Base-by-base conservation (phyloP, 805 yeast genomes). In the Myxozyma vanderwaltii region DNA sequence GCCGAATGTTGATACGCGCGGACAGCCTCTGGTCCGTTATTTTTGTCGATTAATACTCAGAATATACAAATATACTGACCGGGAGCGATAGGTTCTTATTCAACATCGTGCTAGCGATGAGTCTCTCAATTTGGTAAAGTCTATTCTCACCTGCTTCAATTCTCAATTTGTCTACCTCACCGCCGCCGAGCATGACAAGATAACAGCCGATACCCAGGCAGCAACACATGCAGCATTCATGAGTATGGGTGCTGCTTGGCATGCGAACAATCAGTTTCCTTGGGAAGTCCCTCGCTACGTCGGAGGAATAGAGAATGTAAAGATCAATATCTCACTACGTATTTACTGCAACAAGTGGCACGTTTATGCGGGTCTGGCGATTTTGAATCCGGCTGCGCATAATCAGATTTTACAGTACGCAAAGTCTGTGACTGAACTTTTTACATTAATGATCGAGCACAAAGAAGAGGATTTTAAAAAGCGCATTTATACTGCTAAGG, bases 141-240 rank as follows among this genome's bases (percentile, higher is more conserved):
- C 79, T 1, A 70, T 91, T 4, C 79, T 91, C 60, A 75, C 86
- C 3, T 89, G 96, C 70, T 79, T 94, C 52, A 77, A 87, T 31
- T 89, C 97, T 12, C 87, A 86, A 63, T 78, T 82, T 36, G 97
- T 91, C 26, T 80, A 84, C 55, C 77, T 94, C 33, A 79, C 89
- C 0, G 96, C 94, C n/a, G 79, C 82, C 54, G 91, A 91, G 70
- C 99, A 94, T 72, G 99, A 94, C 72, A 83, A 81, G 67, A 92
- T 94, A 63, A 92, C 99, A 0, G 99, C 99, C 0, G 99, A 94
- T 72, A 94, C 98, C 1, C 99, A 94, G 73, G 98, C 98, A 0
- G 96, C 92, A 17, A 94, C 99, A 0, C 99, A 94, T 71, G 97
- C 97, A 12, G 98, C 97, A 0, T 94, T 94, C 70, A 77, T 94